Evolutionary conservation across 139 green algal genomes (phyloP).

Genomic region (Micractinium sp.): DNA sequence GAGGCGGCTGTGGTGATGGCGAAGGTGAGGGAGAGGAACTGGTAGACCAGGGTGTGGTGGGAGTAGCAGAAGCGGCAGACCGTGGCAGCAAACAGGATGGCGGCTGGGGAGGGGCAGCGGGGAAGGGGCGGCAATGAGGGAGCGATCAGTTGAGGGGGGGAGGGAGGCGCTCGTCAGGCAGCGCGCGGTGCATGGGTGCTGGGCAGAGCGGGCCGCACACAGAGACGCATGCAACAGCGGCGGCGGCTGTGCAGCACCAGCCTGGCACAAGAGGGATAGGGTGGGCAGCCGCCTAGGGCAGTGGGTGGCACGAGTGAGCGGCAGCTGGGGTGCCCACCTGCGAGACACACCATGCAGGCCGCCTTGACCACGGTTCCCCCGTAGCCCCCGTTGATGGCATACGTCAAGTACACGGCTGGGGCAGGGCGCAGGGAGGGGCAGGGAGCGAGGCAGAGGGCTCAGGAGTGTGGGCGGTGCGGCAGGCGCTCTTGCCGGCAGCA

Average conservation of each 20-base stretch:
- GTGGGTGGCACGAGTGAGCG: not conserved
- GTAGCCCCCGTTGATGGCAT: slow-evolving; percentile 12
- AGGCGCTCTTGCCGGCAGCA: not conserved
- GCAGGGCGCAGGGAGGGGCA: not conserved
- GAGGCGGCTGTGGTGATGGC: not conserved
- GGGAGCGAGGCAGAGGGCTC: not conserved
- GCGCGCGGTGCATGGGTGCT: not conserved
- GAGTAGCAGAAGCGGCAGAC: slow-evolving; percentile 11
- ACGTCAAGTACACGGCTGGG: not conserved
- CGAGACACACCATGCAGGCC: not conserved
- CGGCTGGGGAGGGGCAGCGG: not conserved
- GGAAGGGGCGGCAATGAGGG: not conserved
- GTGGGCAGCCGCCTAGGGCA: too few species aligned
- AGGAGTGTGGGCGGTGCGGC: too few species aligned
- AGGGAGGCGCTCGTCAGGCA: not conserved
- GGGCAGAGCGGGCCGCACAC: not conserved
- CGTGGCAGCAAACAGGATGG: not conserved
- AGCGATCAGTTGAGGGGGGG: not conserved
- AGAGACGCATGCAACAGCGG: too few species aligned
- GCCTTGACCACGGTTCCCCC: not conserved
- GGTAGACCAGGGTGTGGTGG: not conserved
- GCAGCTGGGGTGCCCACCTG: not conserved
- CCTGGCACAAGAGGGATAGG: too few species aligned
- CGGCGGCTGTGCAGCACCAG: too few species aligned
- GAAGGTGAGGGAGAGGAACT: not conserved